These are phyloP conservation scores for Cadophora sp. DNA, from an alignment of 2,329 filamentous ascomycete genomes.

Conservation along the genomic window DNA sequence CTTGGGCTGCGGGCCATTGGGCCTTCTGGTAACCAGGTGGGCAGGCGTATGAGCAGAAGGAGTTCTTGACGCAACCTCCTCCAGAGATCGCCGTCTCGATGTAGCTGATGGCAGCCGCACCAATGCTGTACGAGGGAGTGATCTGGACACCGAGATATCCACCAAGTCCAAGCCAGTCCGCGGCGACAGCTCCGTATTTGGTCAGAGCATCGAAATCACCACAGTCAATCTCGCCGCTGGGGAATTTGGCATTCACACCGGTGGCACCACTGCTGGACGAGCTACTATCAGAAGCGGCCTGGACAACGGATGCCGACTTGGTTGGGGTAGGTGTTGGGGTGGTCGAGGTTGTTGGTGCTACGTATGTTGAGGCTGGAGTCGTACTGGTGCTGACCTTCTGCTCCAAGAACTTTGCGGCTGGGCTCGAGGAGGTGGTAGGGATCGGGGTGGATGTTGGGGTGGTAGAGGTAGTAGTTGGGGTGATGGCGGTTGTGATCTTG, in stretches of 20 bases:
- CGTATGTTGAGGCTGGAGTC: conserved; percentile 45
- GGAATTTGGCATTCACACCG: conserved; percentile 74
- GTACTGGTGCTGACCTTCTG: conserved; percentile 31
- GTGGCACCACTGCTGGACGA: conserved; percentile 42
- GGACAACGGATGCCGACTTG: conserved; percentile 29
- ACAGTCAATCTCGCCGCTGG: conserved; percentile 76
- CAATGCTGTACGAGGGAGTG: conserved; percentile 56
- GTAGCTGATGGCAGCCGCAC: conserved; percentile 62
- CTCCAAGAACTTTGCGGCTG: conserved; percentile 30
- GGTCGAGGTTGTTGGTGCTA: conserved; percentile 47
- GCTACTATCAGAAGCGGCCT: conserved; percentile 40
- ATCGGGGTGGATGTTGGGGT: conserved; percentile 27
- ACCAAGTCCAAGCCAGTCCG: conserved; percentile 71
- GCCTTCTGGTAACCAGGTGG: conserved; percentile 90
- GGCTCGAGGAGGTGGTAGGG: conserved; percentile 42
- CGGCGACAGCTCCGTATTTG: conserved; percentile 76
- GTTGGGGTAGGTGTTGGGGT: conserved; percentile 22
- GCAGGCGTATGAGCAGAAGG: conserved; percentile 93
- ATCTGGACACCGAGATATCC: conserved; percentile 85
- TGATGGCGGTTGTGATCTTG: conserved; percentile 54
- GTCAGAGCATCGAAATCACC: conserved; percentile 69
- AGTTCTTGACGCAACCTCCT: conserved; percentile 63
- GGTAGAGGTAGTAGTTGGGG: conserved; percentile 38
- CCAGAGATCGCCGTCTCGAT: conserved; percentile 70
- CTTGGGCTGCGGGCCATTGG: conserved; percentile 85